These are phyloP conservation scores for Wickerhamiella galacta DNA, from an alignment of 805 yeast genomes.

Conservation along the genomic window DNA sequence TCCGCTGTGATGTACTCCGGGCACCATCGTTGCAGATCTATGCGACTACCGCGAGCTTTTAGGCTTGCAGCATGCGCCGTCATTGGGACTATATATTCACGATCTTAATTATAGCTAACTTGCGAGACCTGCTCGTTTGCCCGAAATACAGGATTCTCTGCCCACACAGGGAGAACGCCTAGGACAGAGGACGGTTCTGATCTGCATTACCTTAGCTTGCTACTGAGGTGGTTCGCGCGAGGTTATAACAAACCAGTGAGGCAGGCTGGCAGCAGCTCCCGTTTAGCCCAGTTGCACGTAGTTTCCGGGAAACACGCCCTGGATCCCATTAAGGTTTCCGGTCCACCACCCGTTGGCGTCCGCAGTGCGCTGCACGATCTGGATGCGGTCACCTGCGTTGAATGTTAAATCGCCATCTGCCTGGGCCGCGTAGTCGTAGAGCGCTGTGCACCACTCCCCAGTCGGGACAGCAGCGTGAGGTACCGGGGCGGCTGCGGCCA, in stretches of 20 bases:
- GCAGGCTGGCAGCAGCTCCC: background rate
- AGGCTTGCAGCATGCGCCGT: no score
- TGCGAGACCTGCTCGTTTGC: no score
- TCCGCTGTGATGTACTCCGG: no score
- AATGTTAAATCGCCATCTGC: conserved; percentile 83
- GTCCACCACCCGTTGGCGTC: conserved; percentile 98
- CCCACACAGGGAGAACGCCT: no score
- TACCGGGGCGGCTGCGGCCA: conserved; percentile 7
- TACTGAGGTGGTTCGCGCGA: no score
- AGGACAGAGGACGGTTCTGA: no score
- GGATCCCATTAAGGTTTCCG: conserved; percentile 64
- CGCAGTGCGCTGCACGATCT: conserved; percentile 61
- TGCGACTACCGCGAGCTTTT: no score
- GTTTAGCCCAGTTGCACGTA: conserved; percentile 51
- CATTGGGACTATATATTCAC: no score
- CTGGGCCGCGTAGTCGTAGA: conserved; percentile 84
- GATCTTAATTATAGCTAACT: no score
- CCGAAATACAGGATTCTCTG: no score
- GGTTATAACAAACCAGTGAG: background rate
- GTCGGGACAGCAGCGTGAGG: conserved; percentile 19
- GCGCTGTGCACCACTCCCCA: conserved; percentile 49
- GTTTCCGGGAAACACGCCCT: conserved; percentile 92
- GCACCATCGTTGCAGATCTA: no score
- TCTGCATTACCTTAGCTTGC: no score
- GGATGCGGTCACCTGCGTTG: conserved; percentile 75